Conservation (phyloP, 257 asterid species). For the Solanum bulbocastanum region DNA sequence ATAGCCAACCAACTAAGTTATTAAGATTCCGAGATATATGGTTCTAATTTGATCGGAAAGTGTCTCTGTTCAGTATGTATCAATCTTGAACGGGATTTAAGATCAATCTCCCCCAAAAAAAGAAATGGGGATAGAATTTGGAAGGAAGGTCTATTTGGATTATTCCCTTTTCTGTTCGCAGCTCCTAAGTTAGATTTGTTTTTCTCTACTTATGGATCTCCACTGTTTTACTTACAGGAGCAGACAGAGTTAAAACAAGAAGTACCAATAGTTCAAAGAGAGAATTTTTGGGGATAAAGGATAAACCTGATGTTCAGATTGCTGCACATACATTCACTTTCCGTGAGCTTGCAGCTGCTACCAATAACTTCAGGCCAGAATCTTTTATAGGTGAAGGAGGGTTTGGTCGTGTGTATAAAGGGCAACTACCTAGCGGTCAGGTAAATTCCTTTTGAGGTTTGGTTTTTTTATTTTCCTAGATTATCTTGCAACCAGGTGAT, state of each 20-base stretch:
- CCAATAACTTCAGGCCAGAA: conserved; percentile 81
- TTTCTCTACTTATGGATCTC: not conserved
- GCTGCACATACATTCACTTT: conserved; percentile 94
- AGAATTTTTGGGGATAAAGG: conserved; percentile 46
- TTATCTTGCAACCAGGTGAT: not conserved
- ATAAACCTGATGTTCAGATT: conserved; percentile 65
- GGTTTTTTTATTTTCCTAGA: not conserved
- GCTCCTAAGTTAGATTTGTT: not conserved
- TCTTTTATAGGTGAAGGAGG: conserved; percentile 98
- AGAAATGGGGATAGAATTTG: not conserved
- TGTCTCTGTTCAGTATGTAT: not conserved
- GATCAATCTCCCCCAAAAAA: not conserved
- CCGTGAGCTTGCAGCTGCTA: conserved; percentile 88
- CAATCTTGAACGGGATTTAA: too few species aligned
- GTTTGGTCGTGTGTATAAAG: conserved; percentile 86
- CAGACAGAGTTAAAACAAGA: conserved; percentile 65
- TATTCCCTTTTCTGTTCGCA: not conserved
- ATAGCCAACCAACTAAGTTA: not conserved
- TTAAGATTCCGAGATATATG: not conserved
- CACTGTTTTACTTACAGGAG: conserved; percentile 37
- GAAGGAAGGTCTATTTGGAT: not conserved
- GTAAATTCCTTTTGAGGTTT: conserved; percentile 20
- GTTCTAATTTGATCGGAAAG: conserved; percentile 4
- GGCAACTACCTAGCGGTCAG: conserved; percentile 73
- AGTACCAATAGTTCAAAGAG: conserved; percentile 42